Evolutionary conservation across 208 protist species (phyloP).

Genomic region (Kentomonas sorsogonicus): DNA sequence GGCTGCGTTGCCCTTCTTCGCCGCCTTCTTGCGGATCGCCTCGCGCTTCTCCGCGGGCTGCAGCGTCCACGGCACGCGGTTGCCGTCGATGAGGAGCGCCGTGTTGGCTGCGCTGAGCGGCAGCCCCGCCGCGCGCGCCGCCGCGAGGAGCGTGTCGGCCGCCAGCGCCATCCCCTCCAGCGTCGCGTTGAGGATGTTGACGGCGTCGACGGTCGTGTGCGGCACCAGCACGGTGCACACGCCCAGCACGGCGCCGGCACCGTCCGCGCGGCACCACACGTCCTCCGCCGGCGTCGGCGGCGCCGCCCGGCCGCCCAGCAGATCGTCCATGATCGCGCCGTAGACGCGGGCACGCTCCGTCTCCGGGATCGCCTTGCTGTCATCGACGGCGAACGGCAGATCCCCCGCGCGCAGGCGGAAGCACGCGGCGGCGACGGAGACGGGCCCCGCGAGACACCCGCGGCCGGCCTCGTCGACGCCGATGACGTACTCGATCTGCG

Average conservation of each 20-base stretch:
- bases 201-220: conserved; percentile 23
- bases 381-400: conserved; percentile 19
- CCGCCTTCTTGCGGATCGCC: conserved; percentile 9
- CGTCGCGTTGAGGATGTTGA: conserved; percentile 56
- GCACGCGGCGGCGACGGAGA: conserved; percentile 32
- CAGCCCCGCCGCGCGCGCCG: conserved; percentile 9
- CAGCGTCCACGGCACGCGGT: conserved; percentile 38
- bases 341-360: conserved; percentile 14
- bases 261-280: not conserved
- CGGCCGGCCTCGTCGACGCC: conserved; percentile 54
- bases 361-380: conserved; percentile 39
- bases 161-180: conserved; percentile 47
- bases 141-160: conserved; percentile 15
- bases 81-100: conserved; percentile 42
- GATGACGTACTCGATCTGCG: conserved; percentile 38
- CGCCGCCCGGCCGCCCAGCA: not conserved
- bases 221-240: conserved; percentile 22
- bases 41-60: conserved; percentile 5
- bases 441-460: conserved; percentile 52
- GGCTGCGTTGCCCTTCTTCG: no score
- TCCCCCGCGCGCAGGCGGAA: conserved; percentile 16
- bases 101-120: conserved; percentile 24
- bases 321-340: conserved; percentile 16
- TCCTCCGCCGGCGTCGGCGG: not conserved
- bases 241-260: conserved; percentile 13